Base-by-base conservation (phyloP, 441 rosid species). In the Dalechampia spathulata region DNA sequence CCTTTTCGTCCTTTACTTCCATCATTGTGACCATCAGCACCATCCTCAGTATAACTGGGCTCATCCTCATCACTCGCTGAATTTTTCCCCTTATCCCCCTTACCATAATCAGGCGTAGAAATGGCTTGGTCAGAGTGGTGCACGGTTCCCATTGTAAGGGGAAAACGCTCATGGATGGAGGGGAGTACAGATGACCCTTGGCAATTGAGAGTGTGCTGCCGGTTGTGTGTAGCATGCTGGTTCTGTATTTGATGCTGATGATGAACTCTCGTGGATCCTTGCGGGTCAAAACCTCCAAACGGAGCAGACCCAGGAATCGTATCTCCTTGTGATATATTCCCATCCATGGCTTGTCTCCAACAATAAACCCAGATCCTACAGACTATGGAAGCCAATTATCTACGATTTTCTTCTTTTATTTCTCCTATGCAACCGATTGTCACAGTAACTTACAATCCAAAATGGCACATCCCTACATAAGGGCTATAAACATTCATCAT, bases 61-160 rank as follows among this genome's bases (percentile, higher is more conserved):
- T 87, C 98, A 42, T 91, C 98, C 9, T 85, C 98, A 25, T 85
- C 95, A 20, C 92, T 85, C 34, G 70, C 68, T 0, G 81, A 60
- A 64, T 62, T 78, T 61, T 85, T 90, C 40, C 76, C 82, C 47
- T 78, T 68, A 17, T 89, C 90, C 39, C 72, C 72, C 70, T 77
- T 86, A 54, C 65, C 65, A 50, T 69, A 81, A 49, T 78, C 82
- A 48, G 65, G 17, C 70, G 69, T 16, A 3, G 78, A 53, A 28
- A 77, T 55, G 42, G 64, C 63, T n/a, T 77, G 89, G 49, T 86
- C 86, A 53, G 83, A 72, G 58, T 62, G 68, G 62, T 75, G 83
- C 59, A 78, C 67, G 13, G 75, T 54, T 25, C 78, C 83, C 71
- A 76, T 76, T 0, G 79, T 68, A 43, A 81, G 81, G 0, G 86